phyloP scores from a whole-genome alignment of 2,329 filamentous ascomycete species.

The Thielaviopsis punctulata region DNA sequence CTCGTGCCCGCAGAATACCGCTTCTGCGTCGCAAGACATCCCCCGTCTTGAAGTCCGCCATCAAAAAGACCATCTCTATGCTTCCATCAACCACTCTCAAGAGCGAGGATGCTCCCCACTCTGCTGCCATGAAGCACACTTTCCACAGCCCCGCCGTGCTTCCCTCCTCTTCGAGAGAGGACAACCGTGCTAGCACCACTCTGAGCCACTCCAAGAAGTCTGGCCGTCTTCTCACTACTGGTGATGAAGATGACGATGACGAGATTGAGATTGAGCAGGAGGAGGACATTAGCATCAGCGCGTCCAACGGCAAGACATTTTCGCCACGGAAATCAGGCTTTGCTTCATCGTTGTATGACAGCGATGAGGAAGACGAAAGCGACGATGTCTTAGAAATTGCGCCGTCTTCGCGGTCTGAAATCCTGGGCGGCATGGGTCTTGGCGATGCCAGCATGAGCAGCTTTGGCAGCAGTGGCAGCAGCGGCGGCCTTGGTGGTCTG shows the following conservation, averaged over 20 bases:
- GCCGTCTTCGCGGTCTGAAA: conserved; percentile 1
- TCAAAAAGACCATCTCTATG: conserved; percentile 76
- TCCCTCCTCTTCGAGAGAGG: conserved; percentile 57
- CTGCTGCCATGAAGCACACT: conserved; percentile 45
- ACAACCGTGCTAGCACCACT: conserved; percentile 46
- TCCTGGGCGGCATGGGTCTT: conserved; percentile 2
- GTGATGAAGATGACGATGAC: conserved; percentile 41
- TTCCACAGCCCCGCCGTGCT: conserved; percentile 38
- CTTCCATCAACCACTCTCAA: conserved; percentile 78
- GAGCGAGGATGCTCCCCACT: conserved; percentile 57
- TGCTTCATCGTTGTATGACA: not conserved
- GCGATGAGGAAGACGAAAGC: conserved; percentile 17
- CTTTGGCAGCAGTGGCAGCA: not conserved
- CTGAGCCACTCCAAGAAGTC: conserved; percentile 40
- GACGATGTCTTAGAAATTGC: conserved; percentile 8
- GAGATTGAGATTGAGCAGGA: conserved; percentile 20
- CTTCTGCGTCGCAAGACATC: conserved; percentile 29
- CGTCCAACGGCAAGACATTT: not conserved
- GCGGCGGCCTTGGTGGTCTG: conserved; percentile 18
- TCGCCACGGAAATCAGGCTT: not conserved
- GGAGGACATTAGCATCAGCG: conserved; percentile 1
- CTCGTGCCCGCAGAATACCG: conserved; percentile 36
- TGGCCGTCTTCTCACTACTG: conserved; percentile 43
- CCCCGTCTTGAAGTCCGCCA: conserved; percentile 22
- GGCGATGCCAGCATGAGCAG: not conserved